Conservation (phyloP, 2,329 filamentous ascomycete species). For the Fusarium protoensiforme region DNA sequence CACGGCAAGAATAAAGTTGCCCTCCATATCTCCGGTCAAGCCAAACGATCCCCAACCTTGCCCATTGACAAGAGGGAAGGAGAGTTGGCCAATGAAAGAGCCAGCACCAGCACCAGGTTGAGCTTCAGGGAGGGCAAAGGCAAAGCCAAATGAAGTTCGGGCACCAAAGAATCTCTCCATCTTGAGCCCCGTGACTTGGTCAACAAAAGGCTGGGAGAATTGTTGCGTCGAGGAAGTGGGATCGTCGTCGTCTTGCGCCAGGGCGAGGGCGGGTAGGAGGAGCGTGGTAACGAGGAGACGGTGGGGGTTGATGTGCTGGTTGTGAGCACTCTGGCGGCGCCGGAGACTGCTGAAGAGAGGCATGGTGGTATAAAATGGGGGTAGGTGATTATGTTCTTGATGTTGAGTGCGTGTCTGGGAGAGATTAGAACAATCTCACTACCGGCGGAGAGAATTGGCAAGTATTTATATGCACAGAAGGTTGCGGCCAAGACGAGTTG, state of each 20-base stretch:
- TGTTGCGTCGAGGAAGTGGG: background rate
- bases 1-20: slow-evolving; percentile 56
- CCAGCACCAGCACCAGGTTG: background rate
- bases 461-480: background rate
- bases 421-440: background rate
- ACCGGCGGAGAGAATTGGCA: background rate
- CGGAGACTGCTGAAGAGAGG: background rate
- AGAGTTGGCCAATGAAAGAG: slow-evolving; percentile 50
- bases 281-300: background rate
- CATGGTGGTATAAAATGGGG: background rate
- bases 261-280: background rate
- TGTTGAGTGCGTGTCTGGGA: background rate
- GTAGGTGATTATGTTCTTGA: background rate
- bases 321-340: background rate
- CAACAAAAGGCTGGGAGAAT: slow-evolving; percentile 10
- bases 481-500: background rate
- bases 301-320: background rate
- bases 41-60: slow-evolving; percentile 59
- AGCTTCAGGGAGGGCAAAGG: slow-evolving; percentile 54
- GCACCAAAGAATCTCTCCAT: slow-evolving; percentile 55
- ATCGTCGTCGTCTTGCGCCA: background rate
- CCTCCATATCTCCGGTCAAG: slow-evolving; percentile 57
- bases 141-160: slow-evolving; percentile 53
- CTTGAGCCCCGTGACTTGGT: slow-evolving; percentile 47
- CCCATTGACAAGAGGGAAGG: slow-evolving; percentile 52